Conservation (phyloP, 140 eudicot species). For the Stevia rebaudiana region DNA sequence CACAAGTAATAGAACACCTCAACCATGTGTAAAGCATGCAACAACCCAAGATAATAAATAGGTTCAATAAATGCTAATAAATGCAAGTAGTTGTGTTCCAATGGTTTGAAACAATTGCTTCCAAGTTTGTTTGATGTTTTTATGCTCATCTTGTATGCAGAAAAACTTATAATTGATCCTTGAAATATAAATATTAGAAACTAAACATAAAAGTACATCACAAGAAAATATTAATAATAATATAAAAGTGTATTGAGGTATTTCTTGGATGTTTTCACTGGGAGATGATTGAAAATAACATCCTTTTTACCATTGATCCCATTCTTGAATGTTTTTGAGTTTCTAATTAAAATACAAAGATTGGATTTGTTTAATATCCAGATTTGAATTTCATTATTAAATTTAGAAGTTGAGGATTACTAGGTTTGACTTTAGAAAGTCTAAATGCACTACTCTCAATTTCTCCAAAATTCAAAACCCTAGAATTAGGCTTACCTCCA, state of each 20-base stretch:
- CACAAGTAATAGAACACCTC: slow-evolving; percentile 4
- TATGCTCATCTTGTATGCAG: not conserved
- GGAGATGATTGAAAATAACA: not conserved
- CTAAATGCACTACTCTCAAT: slow-evolving; percentile 15
- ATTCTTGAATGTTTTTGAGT: not conserved
- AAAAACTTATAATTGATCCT: not conserved
- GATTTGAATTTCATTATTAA: slow-evolving; percentile 7
- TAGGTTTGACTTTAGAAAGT: slow-evolving; percentile 8
- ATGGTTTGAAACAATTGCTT: slow-evolving; percentile 4
- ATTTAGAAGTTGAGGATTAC: slow-evolving; percentile 11
- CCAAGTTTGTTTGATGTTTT: not conserved
- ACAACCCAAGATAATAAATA: slow-evolving; percentile 17
- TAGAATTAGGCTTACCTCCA: slow-evolving; percentile 21
- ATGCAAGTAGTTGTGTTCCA: slow-evolving; percentile 23
- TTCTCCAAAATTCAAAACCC: slow-evolving; percentile 32
- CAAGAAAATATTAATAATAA: not conserved
- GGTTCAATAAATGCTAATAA: slow-evolving; percentile 23
- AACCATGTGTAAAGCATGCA: slow-evolving; percentile 34
- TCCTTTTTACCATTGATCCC: not conserved
- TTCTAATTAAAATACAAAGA: not conserved
- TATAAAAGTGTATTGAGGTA: not conserved
- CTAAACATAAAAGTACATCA: not conserved
- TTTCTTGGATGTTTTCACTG: not conserved
- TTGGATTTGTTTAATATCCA: slow-evolving; percentile 3
- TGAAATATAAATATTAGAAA: no score